A percentile compares a stretch with the other conserved stretches of the same genome.
phyloP scores from a whole-genome alignment of 208 protist genomes.

The Wallacemonas rigidus region DNA sequence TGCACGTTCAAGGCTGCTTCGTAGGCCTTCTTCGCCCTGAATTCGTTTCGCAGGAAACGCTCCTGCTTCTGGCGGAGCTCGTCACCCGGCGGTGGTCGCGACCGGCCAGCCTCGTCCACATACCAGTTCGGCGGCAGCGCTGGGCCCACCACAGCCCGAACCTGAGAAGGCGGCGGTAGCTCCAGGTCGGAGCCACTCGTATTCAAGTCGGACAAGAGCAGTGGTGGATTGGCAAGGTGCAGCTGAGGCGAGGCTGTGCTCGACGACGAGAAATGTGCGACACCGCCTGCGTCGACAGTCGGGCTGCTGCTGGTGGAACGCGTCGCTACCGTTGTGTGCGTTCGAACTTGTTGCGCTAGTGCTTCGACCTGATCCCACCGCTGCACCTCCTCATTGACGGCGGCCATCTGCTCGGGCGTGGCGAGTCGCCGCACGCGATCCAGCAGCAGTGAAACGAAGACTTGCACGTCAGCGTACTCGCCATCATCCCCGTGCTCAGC shows the following conservation, averaged over 20 bases:
- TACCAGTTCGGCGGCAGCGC: constrained; percentile 73
- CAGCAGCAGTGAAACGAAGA: constrained; percentile 59
- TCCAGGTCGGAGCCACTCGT: constrained; percentile 75
- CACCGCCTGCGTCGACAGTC: background rate
- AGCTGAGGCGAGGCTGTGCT: constrained; percentile 23
- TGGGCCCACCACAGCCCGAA: constrained; percentile 36
- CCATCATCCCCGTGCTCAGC: background rate
- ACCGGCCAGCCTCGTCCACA: constrained; percentile 63
- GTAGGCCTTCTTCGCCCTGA: constrained; percentile 72
- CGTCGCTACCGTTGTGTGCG: too few relatives aligned
- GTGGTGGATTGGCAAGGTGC: constrained; percentile 40
- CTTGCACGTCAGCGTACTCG: constrained; percentile 33
- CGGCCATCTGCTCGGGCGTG: constrained; percentile 42
- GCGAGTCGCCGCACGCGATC: constrained; percentile 54
- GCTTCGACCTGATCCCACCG: constrained; percentile 27
- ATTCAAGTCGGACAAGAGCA: constrained; percentile 58
- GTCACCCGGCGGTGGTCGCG: constrained; percentile 42
- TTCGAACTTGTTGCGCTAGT: constrained; percentile 1
- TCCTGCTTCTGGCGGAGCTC: constrained; percentile 48
- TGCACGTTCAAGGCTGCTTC: constrained; percentile 58
- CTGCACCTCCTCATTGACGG: constrained; percentile 39
- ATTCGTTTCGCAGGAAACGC: constrained; percentile 53
- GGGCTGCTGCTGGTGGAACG: background rate
- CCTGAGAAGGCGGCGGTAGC: background rate
- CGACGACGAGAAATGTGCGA: background rate